Evolutionary conservation across 306 rosid genomes (phyloP).

Genomic region (Cicer judaicum): DNA sequence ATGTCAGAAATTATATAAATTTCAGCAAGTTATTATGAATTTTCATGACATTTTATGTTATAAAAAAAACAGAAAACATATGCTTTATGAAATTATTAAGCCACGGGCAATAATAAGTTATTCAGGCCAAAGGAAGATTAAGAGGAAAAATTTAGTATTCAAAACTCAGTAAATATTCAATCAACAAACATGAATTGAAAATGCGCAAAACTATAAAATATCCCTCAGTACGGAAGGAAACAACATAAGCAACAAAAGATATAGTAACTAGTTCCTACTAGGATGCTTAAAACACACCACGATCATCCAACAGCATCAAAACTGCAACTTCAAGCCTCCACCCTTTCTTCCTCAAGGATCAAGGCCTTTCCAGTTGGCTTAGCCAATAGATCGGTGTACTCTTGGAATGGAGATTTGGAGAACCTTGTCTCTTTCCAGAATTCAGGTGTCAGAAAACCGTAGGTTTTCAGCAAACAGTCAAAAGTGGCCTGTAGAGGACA

Average conservation of each 20-base stretch:
- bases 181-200: constrained; percentile 16
- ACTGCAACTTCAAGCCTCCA: constrained; percentile 37
- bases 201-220: constrained; percentile 1
- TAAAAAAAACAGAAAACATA: background rate
- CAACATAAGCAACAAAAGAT: constrained; percentile 22
- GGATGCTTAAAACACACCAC: constrained; percentile 10
- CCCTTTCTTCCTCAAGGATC: constrained; percentile 46
- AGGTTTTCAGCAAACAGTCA: constrained; percentile 47
- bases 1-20: background rate
- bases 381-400: constrained; percentile 43
- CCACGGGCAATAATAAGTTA: background rate
- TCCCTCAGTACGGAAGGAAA: background rate
- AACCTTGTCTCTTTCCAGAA: constrained; percentile 52
- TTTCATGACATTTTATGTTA: background rate
- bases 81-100: background rate
- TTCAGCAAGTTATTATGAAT: background rate
- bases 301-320: background rate
- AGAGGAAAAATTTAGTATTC: constrained; percentile 4
- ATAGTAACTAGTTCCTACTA: constrained; percentile 26
- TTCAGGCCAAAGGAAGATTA: background rate
- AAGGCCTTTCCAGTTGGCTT: constrained; percentile 46
- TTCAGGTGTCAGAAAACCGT: constrained; percentile 43
- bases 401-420: constrained; percentile 49
- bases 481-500: constrained; percentile 44
- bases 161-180: constrained; percentile 37